Evolutionary conservation across 2,329 filamentous ascomycete genomes (phyloP), one percentile per base, ranked within the genome.

Genomic region (Metarhizium brunneum): DNA sequence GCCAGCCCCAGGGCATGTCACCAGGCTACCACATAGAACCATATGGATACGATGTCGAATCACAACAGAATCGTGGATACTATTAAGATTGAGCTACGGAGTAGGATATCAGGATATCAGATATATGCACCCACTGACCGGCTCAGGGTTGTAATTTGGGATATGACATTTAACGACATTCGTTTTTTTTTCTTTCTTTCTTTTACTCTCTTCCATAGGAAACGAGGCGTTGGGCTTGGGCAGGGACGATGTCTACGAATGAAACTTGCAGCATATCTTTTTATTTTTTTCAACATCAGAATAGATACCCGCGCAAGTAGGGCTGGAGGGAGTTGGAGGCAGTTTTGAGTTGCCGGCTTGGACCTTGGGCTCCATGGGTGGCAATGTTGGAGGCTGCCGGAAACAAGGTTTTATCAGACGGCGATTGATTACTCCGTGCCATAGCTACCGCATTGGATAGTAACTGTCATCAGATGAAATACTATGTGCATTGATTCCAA

Each of bases 31-130:
- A 65, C 43, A 61, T 60, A n/a, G 61, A 59, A 36, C 65, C 65
- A 10, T 72, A 69, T 51, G 69, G 66, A 43, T 73, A 74, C 58
- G 68, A 73, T 43, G 59, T 67, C 25, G 71, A 73, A 56, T 52
- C 56, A 16, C 56, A 57, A 11, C 53, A 73, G 53, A 60, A 62
- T 53, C 56, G 60, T 20, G 62, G 47, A 49, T 53, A 56, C 38
- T 55, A 55, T 40, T 54, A 13, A 25, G 43, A 25, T 42, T 30
- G 49, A 20, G 47, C 40, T 14, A 25, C 20, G 20, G 20, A 25
- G 20, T 25, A 16, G 32, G 7, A 38, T 40, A 42, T 49, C 29
- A 32, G 25, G 25, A 25, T 25, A 25, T 25, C 25, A 25, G 25
- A 25, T 4, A 25, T 25, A 3, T 4, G 25, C 25, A 5, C 20